Evolutionary conservation across 192 early-diverging fungal genomes (phyloP).

Genomic region (Coemansia sp.): DNA sequence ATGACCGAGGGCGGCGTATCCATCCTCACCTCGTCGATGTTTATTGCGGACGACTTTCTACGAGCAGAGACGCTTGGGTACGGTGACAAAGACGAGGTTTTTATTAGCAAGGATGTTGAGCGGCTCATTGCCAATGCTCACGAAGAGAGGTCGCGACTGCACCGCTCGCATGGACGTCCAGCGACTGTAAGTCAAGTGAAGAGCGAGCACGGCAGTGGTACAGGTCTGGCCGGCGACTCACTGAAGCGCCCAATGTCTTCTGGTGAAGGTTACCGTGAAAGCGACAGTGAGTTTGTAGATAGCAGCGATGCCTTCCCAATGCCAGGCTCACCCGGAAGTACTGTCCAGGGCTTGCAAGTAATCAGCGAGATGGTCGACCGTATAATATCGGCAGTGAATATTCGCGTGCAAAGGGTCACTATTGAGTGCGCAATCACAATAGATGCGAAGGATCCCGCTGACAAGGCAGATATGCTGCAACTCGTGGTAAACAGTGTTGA

Average conservation of each 20-base stretch:
- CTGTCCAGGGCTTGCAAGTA: conserved; percentile 69
- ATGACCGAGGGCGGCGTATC: conserved; percentile 62
- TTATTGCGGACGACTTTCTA: conserved; percentile 88
- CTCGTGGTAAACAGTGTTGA: conserved; percentile 52
- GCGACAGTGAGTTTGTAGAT: conserved; percentile 29
- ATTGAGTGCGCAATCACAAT: conserved; percentile 33
- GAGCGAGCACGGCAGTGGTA: neutral
- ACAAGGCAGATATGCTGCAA: conserved; percentile 30
- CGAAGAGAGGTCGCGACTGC: conserved; percentile 44
- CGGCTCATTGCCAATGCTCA: conserved; percentile 46
- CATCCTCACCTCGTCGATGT: conserved; percentile 75
- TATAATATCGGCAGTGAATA: conserved; percentile 76
- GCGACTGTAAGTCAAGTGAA: neutral
- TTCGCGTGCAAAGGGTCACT: conserved; percentile 56
- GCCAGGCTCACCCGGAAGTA: conserved; percentile 38
- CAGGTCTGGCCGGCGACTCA: neutral
- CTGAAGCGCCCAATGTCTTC: neutral
- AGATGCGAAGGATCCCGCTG: conserved; percentile 19
- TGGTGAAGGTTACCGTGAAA: neutral
- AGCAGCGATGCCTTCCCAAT: conserved; percentile 28
- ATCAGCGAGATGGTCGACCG: conserved; percentile 81
- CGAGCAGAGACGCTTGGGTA: conserved; percentile 60
- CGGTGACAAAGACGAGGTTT: conserved; percentile 61
- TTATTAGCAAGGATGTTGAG: conserved; percentile 55
- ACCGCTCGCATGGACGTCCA: conserved; percentile 21